These are phyloP conservation scores for Tolypocladium pustulatum DNA, from an alignment of 2,329 filamentous ascomycete species.

Conservation along the genomic window DNA sequence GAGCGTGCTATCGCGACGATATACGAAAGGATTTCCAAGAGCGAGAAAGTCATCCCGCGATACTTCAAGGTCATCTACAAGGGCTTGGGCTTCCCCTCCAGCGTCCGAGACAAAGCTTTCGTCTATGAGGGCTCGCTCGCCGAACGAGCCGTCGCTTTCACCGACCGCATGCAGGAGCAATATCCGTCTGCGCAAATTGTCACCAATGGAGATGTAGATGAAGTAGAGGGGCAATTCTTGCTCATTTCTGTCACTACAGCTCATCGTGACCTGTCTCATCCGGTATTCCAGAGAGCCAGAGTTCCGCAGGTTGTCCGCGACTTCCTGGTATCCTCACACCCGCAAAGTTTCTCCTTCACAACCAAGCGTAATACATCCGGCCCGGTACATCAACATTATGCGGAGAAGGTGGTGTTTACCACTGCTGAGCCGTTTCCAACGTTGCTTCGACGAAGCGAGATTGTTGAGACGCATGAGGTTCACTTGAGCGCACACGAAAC, in stretches of 20 bases:
- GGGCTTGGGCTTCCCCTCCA: slow-evolving; percentile 76
- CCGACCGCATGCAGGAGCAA: slow-evolving; percentile 84
- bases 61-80: slow-evolving; percentile 90
- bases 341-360: slow-evolving; percentile 69
- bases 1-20: slow-evolving; percentile 87
- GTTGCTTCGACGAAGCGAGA: slow-evolving; percentile 78
- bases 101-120: slow-evolving; percentile 79
- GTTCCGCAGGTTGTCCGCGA: slow-evolving; percentile 78
- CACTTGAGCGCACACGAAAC: slow-evolving; percentile 68
- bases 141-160: slow-evolving; percentile 72
- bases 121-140: slow-evolving; percentile 75
- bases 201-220: slow-evolving; percentile 56
- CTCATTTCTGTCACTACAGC: slow-evolving; percentile 72
- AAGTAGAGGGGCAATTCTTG: slow-evolving; percentile 84
- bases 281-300: slow-evolving; percentile 79
- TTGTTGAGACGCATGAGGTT: slow-evolving; percentile 57
- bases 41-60: slow-evolving; percentile 65
- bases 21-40: slow-evolving; percentile 78
- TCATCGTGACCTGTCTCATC: slow-evolving; percentile 71
- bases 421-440: slow-evolving; percentile 85
- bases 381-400: slow-evolving; percentile 60
- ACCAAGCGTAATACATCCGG: slow-evolving; percentile 60
- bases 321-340: slow-evolving; percentile 68
- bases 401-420: slow-evolving; percentile 76
- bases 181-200: slow-evolving; percentile 79